These are phyloP conservation scores for Ettlia oleoabundans DNA, from an alignment of 139 green algal species.

Conservation along the genomic window DNA sequence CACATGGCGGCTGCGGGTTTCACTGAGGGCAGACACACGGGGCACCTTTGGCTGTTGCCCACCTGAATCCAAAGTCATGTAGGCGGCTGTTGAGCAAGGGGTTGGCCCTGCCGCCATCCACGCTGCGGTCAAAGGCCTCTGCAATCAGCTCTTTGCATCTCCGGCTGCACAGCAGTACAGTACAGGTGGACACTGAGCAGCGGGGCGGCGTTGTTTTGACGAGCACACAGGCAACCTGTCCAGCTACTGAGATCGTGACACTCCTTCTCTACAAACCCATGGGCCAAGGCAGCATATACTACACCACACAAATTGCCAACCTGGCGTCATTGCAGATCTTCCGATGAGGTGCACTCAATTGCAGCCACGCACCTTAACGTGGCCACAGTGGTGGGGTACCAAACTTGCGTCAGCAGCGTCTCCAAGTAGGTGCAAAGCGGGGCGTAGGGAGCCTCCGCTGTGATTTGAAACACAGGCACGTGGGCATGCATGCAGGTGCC, in stretches of 20 bases:
- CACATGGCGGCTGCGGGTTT: too few relatives aligned
- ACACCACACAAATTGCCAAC: not conserved
- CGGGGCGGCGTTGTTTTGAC: too few relatives aligned
- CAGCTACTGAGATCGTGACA: not conserved
- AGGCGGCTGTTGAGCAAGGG: conserved; percentile 72
- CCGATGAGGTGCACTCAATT: not conserved
- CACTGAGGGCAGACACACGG: too few relatives aligned
- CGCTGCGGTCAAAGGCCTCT: conserved; percentile 78
- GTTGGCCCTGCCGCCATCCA: conserved; percentile 53
- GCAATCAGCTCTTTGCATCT: conserved; percentile 80
- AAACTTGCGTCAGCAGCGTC: conserved; percentile 72
- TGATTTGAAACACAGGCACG: conserved; percentile 89
- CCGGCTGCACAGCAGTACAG: conserved; percentile 46
- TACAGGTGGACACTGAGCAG: too few relatives aligned
- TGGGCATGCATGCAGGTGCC: conserved; percentile 77
- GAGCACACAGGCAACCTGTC: too few relatives aligned
- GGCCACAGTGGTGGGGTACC: conserved; percentile 90
- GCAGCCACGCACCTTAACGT: conserved; percentile 60
- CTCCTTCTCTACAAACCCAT: not conserved
- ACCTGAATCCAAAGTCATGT: conserved; percentile 85
- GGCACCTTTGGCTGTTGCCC: too few relatives aligned
- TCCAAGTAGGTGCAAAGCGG: conserved; percentile 91
- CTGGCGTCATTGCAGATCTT: too few relatives aligned
- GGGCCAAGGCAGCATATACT: not conserved
- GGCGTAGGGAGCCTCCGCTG: conserved; percentile 71